These are phyloP conservation scores for Psilocybe mexicana DNA, from an alignment of 1,284 basidiomycete species.

Conservation along the genomic window DNA sequence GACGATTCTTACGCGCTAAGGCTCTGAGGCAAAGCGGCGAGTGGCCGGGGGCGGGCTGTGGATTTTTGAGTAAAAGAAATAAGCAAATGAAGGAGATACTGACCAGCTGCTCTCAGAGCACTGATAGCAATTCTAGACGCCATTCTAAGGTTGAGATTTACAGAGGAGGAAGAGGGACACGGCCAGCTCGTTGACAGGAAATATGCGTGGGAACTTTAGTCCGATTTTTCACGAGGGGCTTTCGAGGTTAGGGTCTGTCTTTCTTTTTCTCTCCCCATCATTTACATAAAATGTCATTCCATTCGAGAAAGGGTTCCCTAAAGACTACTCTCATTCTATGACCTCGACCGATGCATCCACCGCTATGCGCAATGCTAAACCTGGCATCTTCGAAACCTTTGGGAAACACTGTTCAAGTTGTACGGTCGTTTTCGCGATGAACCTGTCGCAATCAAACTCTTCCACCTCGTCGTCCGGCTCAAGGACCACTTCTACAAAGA, in stretches of 20 bases:
- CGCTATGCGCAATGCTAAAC: not conserved
- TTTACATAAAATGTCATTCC: not conserved
- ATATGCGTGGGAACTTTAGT: constrained; percentile 39
- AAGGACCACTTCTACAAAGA: not conserved
- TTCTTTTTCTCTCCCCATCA: constrained; percentile 1
- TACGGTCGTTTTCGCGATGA: not conserved
- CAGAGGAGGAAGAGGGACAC: constrained; percentile 22
- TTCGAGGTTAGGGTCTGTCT: constrained; percentile 25
- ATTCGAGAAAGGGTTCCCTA: not conserved
- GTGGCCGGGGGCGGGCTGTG: constrained; percentile 57
- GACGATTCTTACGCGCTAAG: constrained; percentile 52
- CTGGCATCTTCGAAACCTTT: not conserved
- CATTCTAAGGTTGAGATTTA: constrained; percentile 41
- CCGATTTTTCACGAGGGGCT: constrained; percentile 43
- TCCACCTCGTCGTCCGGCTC: not conserved
- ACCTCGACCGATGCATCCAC: not conserved
- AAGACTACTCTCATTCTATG: not conserved
- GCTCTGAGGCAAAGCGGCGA: constrained; percentile 52
- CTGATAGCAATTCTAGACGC: constrained; percentile 71
- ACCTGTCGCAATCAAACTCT: not conserved
- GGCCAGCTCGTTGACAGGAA: constrained; percentile 28
- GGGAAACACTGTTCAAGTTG: not conserved
- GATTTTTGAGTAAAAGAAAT: constrained; percentile 6
- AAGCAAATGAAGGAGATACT: constrained; percentile 22
- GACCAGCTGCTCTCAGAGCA: constrained; percentile 64